These are phyloP conservation scores for Syncephalastrum monosporum DNA, from an alignment of 371 early-diverging fungal species.

Conservation along the genomic window DNA sequence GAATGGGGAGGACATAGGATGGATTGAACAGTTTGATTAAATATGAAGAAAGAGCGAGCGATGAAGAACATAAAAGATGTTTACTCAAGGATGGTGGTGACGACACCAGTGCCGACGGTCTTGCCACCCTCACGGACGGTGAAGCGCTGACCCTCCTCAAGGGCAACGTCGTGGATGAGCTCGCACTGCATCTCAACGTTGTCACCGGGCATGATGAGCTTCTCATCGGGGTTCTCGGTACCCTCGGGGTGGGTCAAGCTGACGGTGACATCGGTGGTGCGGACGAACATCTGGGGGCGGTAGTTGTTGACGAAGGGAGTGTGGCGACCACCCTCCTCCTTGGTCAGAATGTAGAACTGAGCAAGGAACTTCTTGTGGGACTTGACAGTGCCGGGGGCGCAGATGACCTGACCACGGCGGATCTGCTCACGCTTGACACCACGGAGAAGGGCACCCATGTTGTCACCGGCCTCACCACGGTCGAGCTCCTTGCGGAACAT, in stretches of 20 bases:
- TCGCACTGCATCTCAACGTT: slow-evolving; percentile 86
- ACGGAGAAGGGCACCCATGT: slow-evolving; percentile 96
- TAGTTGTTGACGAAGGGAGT: slow-evolving; percentile 97
- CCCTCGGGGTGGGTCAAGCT: slow-evolving; percentile 83
- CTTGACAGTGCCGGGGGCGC: slow-evolving; percentile 89
- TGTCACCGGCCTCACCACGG: slow-evolving; percentile 97
- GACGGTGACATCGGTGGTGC: slow-evolving; percentile 94
- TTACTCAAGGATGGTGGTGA: slow-evolving; percentile 45
- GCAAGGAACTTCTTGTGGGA: slow-evolving; percentile 93
- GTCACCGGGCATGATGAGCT: slow-evolving; percentile 99
- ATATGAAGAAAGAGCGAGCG: neutral
- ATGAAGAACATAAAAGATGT: neutral
- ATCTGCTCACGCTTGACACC: slow-evolving; percentile 97
- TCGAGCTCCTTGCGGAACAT: slow-evolving; percentile 99
- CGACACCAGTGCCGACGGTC: slow-evolving; percentile 94
- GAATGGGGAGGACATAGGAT: too few relatives aligned
- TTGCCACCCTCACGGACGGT: slow-evolving; percentile 98
- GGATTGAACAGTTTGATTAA: neutral
- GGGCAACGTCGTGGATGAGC: slow-evolving; percentile 78
- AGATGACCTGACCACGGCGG: slow-evolving; percentile 93
- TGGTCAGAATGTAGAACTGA: slow-evolving; percentile 91
- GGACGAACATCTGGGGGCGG: slow-evolving; percentile 93
- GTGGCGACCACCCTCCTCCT: slow-evolving; percentile 98
- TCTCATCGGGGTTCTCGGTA: slow-evolving; percentile 80
- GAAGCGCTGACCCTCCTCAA: slow-evolving; percentile 94